A percentile compares a stretch with the other conserved stretches of the same genome.
Evolutionary conservation across 2,329 filamentous ascomycete genomes (phyloP).

Genomic region (Samsoniella hepiali): DNA sequence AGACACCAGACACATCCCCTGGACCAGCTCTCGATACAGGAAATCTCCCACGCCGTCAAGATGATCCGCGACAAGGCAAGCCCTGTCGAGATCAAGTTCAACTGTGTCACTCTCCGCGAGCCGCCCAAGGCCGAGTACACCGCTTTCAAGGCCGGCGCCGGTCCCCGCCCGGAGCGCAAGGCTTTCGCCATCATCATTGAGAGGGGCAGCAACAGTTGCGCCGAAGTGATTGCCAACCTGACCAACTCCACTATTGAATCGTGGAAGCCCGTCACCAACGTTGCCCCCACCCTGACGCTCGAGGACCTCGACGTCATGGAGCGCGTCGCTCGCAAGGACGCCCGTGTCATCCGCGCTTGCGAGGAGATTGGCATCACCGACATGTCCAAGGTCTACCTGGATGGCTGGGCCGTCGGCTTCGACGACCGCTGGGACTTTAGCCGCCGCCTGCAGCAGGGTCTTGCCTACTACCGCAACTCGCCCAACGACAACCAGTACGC

Average conservation of each 20-base stretch:
- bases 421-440: slow-evolving; percentile 72
- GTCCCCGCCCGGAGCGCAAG: slow-evolving; percentile 47
- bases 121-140: slow-evolving; percentile 61
- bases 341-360: slow-evolving; percentile 74
- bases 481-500: slow-evolving; percentile 64
- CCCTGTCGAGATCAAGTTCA: slow-evolving; percentile 43
- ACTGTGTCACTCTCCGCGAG: slow-evolving; percentile 65
- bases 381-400: slow-evolving; percentile 81
- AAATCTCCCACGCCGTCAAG: slow-evolving; percentile 49
- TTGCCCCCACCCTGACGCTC: slow-evolving; percentile 62
- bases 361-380: slow-evolving; percentile 71
- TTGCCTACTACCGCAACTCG: slow-evolving; percentile 77
- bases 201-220: slow-evolving; percentile 36
- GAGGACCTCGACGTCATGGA: slow-evolving; percentile 77
- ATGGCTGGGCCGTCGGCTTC: slow-evolving; percentile 82
- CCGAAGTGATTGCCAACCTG: slow-evolving; percentile 52
- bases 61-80: slow-evolving; percentile 42
- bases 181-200: slow-evolving; percentile 49
- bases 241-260: slow-evolving; percentile 38
- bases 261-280: slow-evolving; percentile 45
- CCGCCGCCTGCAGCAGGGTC: slow-evolving; percentile 71
- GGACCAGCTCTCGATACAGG: slow-evolving; percentile 52
- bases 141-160: slow-evolving; percentile 51
- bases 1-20: slow-evolving; percentile 37
- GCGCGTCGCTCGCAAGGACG: slow-evolving; percentile 62